These are phyloP conservation scores for Tulasnella sp. DNA, from an alignment of 768 basidiomycete genomes.

Conservation along the genomic window DNA sequence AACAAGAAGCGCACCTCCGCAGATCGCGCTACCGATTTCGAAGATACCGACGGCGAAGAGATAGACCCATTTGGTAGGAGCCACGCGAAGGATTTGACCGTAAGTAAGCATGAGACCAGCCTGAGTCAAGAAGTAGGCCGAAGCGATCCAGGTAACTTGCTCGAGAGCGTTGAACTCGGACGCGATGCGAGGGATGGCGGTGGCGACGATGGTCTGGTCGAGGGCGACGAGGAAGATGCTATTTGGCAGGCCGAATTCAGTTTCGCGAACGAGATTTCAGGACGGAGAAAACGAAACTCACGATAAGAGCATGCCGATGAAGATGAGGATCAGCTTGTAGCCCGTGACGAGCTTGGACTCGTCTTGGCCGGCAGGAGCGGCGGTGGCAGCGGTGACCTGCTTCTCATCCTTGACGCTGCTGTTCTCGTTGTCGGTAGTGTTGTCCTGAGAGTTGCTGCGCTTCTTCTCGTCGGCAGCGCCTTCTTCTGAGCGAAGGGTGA, in stretches of 20 bases:
- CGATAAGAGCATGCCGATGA: conserved; percentile 5
- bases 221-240: conserved; percentile 12
- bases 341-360: neutral
- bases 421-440: neutral
- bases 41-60: conserved; percentile 25
- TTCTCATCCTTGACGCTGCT: neutral
- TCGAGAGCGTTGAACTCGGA: conserved; percentile 14
- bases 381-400: neutral
- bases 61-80: conserved; percentile 25
- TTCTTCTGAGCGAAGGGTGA: neutral
- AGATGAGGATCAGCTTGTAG: neutral
- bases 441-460: neutral
- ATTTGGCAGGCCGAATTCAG: neutral
- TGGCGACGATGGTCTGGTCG: conserved; percentile 12
- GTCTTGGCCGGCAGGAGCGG: neutral
- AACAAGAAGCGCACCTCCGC: conserved; percentile 23
- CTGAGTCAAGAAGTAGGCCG: conserved; percentile 16
- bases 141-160: conserved; percentile 16
- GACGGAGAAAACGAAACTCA: neutral
- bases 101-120: conserved; percentile 14
- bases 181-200: conserved; percentile 12
- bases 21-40: conserved; percentile 35
- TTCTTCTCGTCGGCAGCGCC: neutral
- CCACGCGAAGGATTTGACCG: conserved; percentile 12
- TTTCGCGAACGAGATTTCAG: neutral